These are phyloP conservation scores for Fomitopsis pinicola DNA, from an alignment of 1,284 basidiomycete genomes.

Conservation along the genomic window DNA sequence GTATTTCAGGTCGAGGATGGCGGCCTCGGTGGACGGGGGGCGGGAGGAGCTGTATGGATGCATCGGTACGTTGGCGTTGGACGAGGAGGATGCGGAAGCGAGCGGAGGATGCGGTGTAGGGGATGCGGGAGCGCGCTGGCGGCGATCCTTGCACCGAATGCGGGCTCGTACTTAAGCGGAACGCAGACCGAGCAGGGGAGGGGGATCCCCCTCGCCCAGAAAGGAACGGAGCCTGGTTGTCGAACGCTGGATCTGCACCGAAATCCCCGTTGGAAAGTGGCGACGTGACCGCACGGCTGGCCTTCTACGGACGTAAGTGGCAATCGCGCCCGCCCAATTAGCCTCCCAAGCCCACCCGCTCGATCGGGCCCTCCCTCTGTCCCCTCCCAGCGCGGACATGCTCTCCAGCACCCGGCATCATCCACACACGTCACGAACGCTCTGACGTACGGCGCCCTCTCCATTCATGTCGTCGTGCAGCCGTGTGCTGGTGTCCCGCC, in stretches of 20 bases:
- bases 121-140: background rate
- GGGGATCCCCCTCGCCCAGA: background rate
- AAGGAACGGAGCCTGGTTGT: background rate
- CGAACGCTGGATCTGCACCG: background rate
- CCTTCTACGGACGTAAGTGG: background rate
- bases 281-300: background rate
- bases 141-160: background rate
- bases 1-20: background rate
- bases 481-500: background rate
- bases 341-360: background rate
- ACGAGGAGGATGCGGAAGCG: background rate
- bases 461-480: background rate
- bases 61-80: background rate
- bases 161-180: background rate
- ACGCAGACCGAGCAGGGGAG: background rate
- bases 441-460: background rate
- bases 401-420: background rate
- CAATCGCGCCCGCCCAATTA: background rate
- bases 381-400: background rate
- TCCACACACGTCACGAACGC: background rate
- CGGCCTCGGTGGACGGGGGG: background rate
- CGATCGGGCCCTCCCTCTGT: background rate
- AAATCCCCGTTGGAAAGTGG: background rate
- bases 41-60: background rate
- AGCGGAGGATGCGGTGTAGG: background rate